These are phyloP conservation scores for Debaryomycetaceae sp. DNA, from an alignment of 1,139 yeast genomes.

Conservation along the genomic window DNA sequence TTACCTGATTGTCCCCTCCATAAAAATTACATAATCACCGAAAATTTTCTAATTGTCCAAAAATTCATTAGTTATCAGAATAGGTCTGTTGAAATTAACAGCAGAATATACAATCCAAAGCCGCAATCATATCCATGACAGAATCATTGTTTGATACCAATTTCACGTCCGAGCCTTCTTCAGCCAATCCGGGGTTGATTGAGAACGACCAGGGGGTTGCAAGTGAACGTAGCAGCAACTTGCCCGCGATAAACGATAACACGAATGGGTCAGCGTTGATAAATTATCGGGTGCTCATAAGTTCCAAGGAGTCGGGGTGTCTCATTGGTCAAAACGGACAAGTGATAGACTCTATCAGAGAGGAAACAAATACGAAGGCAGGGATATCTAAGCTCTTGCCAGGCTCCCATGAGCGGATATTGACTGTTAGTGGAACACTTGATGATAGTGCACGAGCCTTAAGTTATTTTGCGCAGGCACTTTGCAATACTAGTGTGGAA, in stretches of 20 bases:
- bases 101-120: not conserved
- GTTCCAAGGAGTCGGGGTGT: slow-evolving; percentile 88
- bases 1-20: not conserved
- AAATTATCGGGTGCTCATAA: slow-evolving; percentile 66
- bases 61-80: not conserved
- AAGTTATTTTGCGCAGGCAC: slow-evolving; percentile 66
- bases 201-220: not conserved
- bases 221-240: slow-evolving; percentile 16
- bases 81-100: not conserved
- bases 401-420: slow-evolving; percentile 81
- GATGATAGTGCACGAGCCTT: slow-evolving; percentile 72
- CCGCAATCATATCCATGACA: slow-evolving; percentile 21
- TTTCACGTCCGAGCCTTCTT: slow-evolving; percentile 22
- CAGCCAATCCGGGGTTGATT: slow-evolving; percentile 5
- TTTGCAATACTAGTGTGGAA: slow-evolving; percentile 36
- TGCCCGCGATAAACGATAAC: slow-evolving; percentile 29
- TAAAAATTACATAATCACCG: slow-evolving; percentile 4
- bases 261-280: slow-evolving; percentile 38
- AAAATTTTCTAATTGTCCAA: slow-evolving; percentile 2
- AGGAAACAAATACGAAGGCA: slow-evolving; percentile 76
- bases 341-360: slow-evolving; percentile 76
- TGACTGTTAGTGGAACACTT: slow-evolving; percentile 78
- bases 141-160: slow-evolving; percentile 43
- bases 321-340: slow-evolving; percentile 85
- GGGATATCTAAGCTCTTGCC: slow-evolving; percentile 82